Evolutionary conservation across 257 asterid species (phyloP).

Genomic region (Penstemon newberryi): DNA sequence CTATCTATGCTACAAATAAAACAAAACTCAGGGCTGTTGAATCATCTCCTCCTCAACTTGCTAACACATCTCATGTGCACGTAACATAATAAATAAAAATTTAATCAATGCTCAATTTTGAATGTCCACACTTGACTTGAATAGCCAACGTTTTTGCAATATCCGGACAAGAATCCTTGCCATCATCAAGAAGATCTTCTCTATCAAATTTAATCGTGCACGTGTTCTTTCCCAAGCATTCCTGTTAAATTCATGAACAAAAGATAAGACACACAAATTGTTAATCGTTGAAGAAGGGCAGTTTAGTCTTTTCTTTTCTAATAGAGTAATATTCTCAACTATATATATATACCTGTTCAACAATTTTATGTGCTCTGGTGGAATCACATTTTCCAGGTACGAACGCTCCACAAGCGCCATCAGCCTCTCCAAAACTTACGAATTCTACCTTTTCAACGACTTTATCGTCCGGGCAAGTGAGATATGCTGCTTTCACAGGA

Average conservation of each 20-base stretch:
- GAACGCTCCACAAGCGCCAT: constrained; percentile 74
- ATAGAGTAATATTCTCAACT: no score
- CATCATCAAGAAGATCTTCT: constrained; percentile 35
- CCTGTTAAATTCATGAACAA: constrained; percentile 33
- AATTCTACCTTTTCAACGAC: constrained; percentile 53
- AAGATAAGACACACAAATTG: neutral
- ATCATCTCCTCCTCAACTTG: no score
- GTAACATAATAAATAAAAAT: neutral
- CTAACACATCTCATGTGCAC: neutral
- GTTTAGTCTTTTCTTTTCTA: no score
- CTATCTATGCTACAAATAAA: neutral
- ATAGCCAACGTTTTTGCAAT: constrained; percentile 49
- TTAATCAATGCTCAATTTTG: constrained; percentile 27
- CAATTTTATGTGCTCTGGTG: constrained; percentile 34
- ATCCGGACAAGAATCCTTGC: constrained; percentile 60
- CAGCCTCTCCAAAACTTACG: constrained; percentile 61
- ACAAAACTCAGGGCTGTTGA: constrained; percentile 6
- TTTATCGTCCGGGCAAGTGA: constrained; percentile 57
- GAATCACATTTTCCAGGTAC: constrained; percentile 53
- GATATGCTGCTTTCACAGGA: constrained; percentile 50
- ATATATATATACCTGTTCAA: constrained; percentile 39
- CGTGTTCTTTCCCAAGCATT: constrained; percentile 62
- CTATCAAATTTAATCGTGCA: constrained; percentile 67
- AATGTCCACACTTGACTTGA: constrained; percentile 58
- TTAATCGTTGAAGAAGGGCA: neutral